Percentiles rank a stretch among this genome's conserved stretches.
Conservation (phyloP, 768 basidiomycete species). For the Trametes gibbosa region DNA sequence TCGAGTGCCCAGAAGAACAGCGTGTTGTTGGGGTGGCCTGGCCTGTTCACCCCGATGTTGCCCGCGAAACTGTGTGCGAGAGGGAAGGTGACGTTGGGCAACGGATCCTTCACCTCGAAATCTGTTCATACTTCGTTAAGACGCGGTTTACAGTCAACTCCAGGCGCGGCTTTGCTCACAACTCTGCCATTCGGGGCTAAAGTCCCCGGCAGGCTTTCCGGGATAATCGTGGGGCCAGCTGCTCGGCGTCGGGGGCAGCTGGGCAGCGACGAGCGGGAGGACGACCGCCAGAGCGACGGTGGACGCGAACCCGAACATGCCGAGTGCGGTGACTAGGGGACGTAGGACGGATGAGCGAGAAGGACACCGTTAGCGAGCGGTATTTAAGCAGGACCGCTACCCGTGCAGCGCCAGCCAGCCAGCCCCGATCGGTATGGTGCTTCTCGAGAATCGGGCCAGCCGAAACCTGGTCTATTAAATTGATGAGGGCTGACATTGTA, state of each 20-base stretch:
- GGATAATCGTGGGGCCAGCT: constrained; percentile 42
- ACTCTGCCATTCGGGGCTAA: constrained; percentile 33
- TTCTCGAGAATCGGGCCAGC: not conserved
- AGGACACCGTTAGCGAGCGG: not conserved
- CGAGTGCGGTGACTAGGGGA: not conserved
- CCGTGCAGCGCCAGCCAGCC: not conserved
- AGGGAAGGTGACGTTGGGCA: constrained; percentile 34
- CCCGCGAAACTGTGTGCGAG: constrained; percentile 36
- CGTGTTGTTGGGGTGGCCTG: constrained; percentile 35
- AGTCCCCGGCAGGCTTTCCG: constrained; percentile 37
- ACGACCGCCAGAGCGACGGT: constrained; percentile 1
- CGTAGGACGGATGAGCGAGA: not conserved
- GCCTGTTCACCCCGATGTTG: constrained; percentile 31
- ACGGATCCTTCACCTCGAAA: constrained; percentile 33
- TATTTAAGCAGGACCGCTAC: not conserved
- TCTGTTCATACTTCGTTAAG: constrained; percentile 20
- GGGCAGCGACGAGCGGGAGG: not conserved
- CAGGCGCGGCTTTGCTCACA: constrained; percentile 23
- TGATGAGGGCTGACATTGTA: no score
- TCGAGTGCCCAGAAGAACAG: constrained; percentile 43
- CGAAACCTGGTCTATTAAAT: no score
- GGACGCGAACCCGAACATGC: constrained; percentile 2
- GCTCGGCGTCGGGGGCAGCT: constrained; percentile 16
- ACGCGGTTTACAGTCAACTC: not conserved
- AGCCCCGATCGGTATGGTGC: constrained; percentile 2